phyloP scores from a whole-genome alignment of 2,329 filamentous ascomycete genomes.

The Clonostachys rosea region DNA sequence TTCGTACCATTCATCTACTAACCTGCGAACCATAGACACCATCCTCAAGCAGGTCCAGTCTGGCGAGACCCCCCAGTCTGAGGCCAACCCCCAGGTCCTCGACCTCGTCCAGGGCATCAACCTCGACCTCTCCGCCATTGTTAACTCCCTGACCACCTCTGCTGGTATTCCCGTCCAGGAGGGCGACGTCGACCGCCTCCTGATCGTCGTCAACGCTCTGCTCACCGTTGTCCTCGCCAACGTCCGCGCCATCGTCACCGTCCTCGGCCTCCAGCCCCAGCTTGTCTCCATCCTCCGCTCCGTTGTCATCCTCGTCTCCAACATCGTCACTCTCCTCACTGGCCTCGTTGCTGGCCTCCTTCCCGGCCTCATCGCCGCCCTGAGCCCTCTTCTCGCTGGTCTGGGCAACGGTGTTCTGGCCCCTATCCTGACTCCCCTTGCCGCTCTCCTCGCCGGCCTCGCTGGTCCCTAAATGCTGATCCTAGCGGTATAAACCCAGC shows the following conservation, averaged over 20 bases:
- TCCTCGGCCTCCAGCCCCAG: slow-evolving; percentile 13
- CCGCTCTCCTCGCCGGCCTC: slow-evolving; percentile 12
- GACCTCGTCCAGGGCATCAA: slow-evolving; percentile 10
- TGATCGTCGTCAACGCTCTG: slow-evolving; percentile 11
- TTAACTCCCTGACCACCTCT: slow-evolving; percentile 12
- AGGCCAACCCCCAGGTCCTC: slow-evolving; percentile 6
- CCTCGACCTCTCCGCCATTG: slow-evolving; percentile 12
- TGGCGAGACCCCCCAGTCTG: slow-evolving; percentile 12
- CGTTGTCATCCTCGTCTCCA: slow-evolving; percentile 16
- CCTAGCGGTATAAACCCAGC: no score
- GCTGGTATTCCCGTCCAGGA: slow-evolving; percentile 10
- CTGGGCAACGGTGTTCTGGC: slow-evolving; percentile 14
- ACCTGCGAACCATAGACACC: not conserved
- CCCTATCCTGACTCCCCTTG: slow-evolving; percentile 15
- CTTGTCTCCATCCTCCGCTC: slow-evolving; percentile 16
- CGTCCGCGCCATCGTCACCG: slow-evolving; percentile 13
- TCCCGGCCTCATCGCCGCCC: slow-evolving; percentile 14
- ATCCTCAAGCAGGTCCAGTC: slow-evolving; percentile 9
- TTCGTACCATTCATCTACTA: no score
- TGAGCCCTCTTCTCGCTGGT: slow-evolving; percentile 16
- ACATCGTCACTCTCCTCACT: slow-evolving; percentile 13
- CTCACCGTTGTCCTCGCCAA: slow-evolving; percentile 13
- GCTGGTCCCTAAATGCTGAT: not conserved
- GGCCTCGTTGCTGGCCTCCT: slow-evolving; percentile 12
- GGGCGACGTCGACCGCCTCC: slow-evolving; percentile 14